Evolutionary conservation across 768 basidiomycete species (phyloP), one percentile per base, ranked within the genome.

Genomic region (Russula ochroleuca): DNA sequence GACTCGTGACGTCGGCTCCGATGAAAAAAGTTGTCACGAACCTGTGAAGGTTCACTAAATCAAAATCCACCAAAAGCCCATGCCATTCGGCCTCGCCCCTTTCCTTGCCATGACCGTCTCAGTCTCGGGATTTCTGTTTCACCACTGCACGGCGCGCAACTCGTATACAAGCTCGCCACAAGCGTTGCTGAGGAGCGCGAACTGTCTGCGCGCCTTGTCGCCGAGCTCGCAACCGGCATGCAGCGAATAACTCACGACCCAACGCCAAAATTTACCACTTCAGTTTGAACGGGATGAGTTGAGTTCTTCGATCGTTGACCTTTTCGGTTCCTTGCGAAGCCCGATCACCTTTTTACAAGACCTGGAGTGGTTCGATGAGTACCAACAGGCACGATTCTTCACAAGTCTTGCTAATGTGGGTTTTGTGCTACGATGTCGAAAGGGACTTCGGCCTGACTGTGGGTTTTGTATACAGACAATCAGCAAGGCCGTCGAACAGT

Each of bases 221-320:
- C 92, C 40, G 94, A 98, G 54, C 86, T 98, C 41, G 80, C 93
- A 6, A 86, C 87, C 57, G 84, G n/a, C 55, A 28, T 9, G 25
- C 19, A 13, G 28, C 19, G 48, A 51, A 52, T n/a, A 31, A 8
- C 15, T 31, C 28, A 23, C 25, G 13, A 33, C 37, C 9, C 31
- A 2, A 48, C 54, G 14, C 53, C 59, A 25, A 66, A 23, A 38
- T 41, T 6, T 15, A 11, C 25, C 8, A 41, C 49, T 40, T 31
- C 66, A 90, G 87, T 92, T 92, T 68, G 81, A 94, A 78, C 80
- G 92, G 11, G 85, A 91, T 74, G 90, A 90, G 0, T 92, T 95
- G 70, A 96, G 93, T 69, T 94, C 95, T n/a, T 98, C 96, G 0
- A 95, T 99, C 59, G 87, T 94, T 25, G 97, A 99, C 74, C 80